Percentiles rank a stretch among this genome's conserved stretches.
These are phyloP conservation scores for Porphyra umbilicalis DNA, from an alignment of 31 red algal genomes.

Conservation along the genomic window DNA sequence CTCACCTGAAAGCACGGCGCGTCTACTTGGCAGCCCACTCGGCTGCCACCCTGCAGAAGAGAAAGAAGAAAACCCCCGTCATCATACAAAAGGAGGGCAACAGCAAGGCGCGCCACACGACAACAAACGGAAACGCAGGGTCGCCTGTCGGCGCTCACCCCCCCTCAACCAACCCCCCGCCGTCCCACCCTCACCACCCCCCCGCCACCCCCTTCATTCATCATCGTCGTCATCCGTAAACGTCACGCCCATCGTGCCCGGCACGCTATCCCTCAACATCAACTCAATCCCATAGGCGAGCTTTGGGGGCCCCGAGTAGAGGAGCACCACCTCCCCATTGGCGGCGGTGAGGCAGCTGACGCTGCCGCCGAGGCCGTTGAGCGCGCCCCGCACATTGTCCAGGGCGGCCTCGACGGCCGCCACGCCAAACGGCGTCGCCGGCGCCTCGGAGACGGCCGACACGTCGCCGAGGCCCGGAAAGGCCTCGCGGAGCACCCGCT, in stretches of 20 bases:
- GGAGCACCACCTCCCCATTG: constrained; percentile 41
- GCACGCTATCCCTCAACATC: constrained; percentile 52
- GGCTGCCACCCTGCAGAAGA: too few relatives aligned
- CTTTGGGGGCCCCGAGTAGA: constrained; percentile 59
- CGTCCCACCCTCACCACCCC: background rate
- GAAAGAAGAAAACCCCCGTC: too few relatives aligned
- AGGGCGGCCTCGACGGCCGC: constrained; percentile 45
- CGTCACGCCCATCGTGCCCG: constrained; percentile 34
- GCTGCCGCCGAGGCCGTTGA: constrained; percentile 47
- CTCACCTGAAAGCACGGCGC: too few relatives aligned
- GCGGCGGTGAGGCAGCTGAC: constrained; percentile 27
- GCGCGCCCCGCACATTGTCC: constrained; percentile 49
- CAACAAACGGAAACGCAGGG: too few relatives aligned
- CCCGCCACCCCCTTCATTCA: background rate
- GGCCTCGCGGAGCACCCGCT: constrained; percentile 44
- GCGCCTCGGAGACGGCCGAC: constrained; percentile 11
- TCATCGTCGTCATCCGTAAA: constrained; percentile 12
- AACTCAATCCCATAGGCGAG: constrained; percentile 50
- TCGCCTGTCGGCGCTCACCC: too few relatives aligned
- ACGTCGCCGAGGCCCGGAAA: constrained; percentile 56
- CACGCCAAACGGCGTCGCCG: constrained; percentile 8
- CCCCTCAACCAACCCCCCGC: too few relatives aligned
- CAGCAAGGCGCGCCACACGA: too few relatives aligned
- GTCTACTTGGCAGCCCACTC: too few relatives aligned
- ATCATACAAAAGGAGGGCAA: too few relatives aligned